phyloP scores from a whole-genome alignment of 2,329 filamentous ascomycete species.

The Neofusicoccum cordaticola region DNA sequence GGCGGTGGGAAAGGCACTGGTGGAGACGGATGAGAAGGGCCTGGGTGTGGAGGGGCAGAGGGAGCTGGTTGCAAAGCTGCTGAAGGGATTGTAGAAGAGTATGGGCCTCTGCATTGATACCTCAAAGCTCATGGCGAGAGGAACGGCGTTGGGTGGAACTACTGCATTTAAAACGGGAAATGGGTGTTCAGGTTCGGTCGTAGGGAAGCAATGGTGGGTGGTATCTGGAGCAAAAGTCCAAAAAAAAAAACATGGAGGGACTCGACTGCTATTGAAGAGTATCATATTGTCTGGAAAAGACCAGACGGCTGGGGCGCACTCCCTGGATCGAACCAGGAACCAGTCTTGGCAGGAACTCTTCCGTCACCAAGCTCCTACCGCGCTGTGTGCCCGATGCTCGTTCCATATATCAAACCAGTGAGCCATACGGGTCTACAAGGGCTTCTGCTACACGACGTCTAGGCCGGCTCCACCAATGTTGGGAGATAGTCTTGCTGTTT shows the following conservation, averaged over 20 bases:
- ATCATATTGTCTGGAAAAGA: too few species aligned
- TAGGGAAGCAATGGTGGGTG: not conserved
- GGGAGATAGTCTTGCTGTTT: not conserved
- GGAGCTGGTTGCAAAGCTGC: constrained; percentile 64
- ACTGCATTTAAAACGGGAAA: not conserved
- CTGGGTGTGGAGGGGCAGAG: constrained; percentile 65
- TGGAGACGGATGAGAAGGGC: constrained; percentile 69
- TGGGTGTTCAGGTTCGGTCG: not conserved
- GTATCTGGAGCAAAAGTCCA: too few species aligned
- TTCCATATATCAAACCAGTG: too few species aligned
- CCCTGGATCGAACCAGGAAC: too few species aligned
- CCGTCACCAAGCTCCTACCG: too few species aligned
- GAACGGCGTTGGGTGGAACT: not conserved
- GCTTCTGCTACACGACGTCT: too few species aligned
- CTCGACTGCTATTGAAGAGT: too few species aligned
- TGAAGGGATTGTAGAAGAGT: constrained; percentile 52
- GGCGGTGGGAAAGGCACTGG: constrained; percentile 73
- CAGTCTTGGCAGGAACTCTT: too few species aligned
- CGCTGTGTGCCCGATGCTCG: too few species aligned
- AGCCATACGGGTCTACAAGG: too few species aligned
- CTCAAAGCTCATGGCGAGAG: not conserved
- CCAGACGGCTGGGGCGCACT: too few species aligned
- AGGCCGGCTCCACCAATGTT: not conserved
- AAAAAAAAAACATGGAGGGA: too few species aligned
- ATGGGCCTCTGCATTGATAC: not conserved